Base-by-base conservation (phyloP, 1,284 basidiomycete species). In the Farysia itapuensis region DNA sequence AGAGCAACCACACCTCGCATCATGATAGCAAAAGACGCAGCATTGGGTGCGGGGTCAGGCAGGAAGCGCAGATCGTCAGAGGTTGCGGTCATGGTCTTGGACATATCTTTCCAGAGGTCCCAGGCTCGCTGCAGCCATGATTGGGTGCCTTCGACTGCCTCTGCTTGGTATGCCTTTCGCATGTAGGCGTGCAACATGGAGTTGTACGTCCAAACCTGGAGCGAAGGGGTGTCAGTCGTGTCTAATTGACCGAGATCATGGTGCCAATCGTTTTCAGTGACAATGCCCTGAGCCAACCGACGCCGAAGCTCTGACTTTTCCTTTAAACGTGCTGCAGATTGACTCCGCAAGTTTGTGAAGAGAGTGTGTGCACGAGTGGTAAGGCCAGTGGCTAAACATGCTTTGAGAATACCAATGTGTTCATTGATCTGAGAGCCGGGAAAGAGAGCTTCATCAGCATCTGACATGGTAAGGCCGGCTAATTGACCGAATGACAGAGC, bases 171-270 rank as follows among this genome's bases (percentile, higher is more conserved):
- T 12, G 69, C 65, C 35, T 70, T 70, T 44, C 39, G 41, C 21
- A 73, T 53, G 37, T 68, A 72, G n/a, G 64, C 61, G 26, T 66
- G 60, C 4, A 74, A 56, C 52, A 74, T 66, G 5, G 67, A 54
- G 52, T 74, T 71, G 61, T 74, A 74, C 4, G 61, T 53, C 57
- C 58, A 59, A 1, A 58, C 43, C 40, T 65, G 49, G 34, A 73
- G 49, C n/a, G n/a, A n/a, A 26, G 64, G 60, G 1, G 45, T 50
- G 14, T 50, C 44, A 12, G 47, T 43, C 23, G 50, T 38, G 23
- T 29, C 22, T 14, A 48, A 33, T 35, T 49, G 43, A 31, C 48
- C 53, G 4, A 43, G 44, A 30, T 51, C 54, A 9, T 58, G 49
- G 13, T 51, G 53, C 40, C 47, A 26, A 23, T 60, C 45, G 31